Evolutionary conservation across 805 yeast genomes (phyloP).

Genomic region (Yarrowia sp.): DNA sequence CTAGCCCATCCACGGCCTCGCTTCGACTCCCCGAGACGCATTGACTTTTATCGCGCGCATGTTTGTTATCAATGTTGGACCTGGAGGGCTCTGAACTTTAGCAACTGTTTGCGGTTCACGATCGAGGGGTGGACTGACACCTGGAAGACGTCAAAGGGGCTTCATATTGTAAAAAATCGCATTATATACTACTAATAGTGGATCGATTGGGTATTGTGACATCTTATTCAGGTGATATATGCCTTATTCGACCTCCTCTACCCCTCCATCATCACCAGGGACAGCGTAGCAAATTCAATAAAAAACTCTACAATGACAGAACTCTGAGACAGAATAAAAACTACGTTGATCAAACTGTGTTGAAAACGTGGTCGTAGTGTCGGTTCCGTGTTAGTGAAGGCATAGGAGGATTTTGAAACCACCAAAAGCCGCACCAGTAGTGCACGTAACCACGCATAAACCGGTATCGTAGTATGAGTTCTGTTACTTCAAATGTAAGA

Average conservation of each 20-base stretch:
- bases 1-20: neutral
- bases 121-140: too few species aligned
- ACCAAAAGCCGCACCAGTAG: too few species aligned
- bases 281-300: neutral
- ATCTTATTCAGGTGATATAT: too few species aligned
- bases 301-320: neutral
- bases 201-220: too few species aligned
- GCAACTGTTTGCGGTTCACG: neutral
- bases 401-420: too few species aligned
- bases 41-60: neutral
- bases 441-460: too few species aligned
- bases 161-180: too few species aligned
- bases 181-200: too few species aligned
- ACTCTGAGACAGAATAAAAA: neutral
- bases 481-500: too few species aligned
- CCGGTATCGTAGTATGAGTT: too few species aligned
- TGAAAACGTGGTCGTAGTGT: neutral
- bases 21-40: neutral
- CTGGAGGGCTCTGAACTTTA: neutral
- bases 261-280: neutral
- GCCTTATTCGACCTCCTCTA: too few species aligned
- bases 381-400: neutral
- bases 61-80: neutral
- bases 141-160: too few species aligned
- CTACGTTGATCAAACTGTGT: neutral